Evolutionary conservation across 2,329 filamentous ascomycete species (phyloP), one percentile per base, ranked within the genome.

Genomic region (Tympanopsis confertula): DNA sequence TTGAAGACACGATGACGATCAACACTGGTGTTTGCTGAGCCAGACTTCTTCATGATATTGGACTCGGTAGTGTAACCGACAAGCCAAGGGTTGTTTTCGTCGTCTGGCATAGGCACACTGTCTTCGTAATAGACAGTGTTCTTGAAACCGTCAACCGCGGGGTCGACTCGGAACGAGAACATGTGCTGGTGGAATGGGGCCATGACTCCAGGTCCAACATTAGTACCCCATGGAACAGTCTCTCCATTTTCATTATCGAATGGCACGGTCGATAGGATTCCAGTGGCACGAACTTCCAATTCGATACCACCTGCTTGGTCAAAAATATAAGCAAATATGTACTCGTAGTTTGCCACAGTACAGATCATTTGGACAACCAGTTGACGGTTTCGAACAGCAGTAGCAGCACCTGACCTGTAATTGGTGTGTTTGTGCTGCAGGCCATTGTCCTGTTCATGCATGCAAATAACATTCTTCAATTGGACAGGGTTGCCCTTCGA

Each of bases 401-500:
- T 33, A 7, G 30, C 30, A 17, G 30, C 30, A 15, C 30, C 30
- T 10, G 30, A 10, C 7, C 30, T 10, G 30, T 33, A 33, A 15
- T 33, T 33, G 30, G 30, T 52, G 30, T 33, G 30, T 33, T 33
- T 33, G 30, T 33, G 15, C 17, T 33, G 30, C 7, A 33, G 30
- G 30, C 30, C 30, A 17, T 33, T 33, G 30, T 33, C 30, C 15
- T 33, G 30, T 33, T 33, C 30, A 17, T 33, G 30, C 30, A 33
- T 33, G 30, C 30, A 33, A 15, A 33, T 33, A 7, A 33, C 15
- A 15, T 33, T 33, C 17, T 33, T 10, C 30, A 33, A 10, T 13
- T 13, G 30, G 10, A 33, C 30, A 15, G 30, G 30, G 30, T 33
- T 33, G 15, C 30, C 30, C 55, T 78, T 74, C 3, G 77, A 62